Percentiles rank a stretch among this genome's conserved stretches.
These are phyloP conservation scores for Sporothrix globosa DNA, from an alignment of 2,329 filamentous ascomycete genomes.

Conservation along the genomic window DNA sequence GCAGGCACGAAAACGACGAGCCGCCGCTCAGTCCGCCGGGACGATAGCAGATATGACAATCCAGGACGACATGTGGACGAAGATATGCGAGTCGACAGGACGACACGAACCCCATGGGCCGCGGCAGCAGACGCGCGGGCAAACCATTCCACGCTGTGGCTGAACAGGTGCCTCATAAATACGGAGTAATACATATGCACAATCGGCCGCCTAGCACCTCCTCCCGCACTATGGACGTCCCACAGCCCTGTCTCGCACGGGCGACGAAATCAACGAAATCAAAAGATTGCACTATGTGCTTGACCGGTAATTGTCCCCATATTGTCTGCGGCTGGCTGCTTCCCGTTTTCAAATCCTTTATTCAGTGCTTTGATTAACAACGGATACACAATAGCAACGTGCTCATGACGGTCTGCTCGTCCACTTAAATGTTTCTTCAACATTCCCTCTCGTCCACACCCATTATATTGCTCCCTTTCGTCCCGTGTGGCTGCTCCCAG, in stretches of 20 bases:
- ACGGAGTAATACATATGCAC: neutral
- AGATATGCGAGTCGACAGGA: neutral
- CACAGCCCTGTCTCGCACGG: conserved; percentile 16
- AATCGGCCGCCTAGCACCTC: too few species aligned
- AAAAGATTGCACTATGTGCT: neutral
- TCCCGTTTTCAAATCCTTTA: neutral
- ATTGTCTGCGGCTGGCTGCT: too few species aligned
- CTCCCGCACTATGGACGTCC: neutral
- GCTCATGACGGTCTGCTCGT: neutral
- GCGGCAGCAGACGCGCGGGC: neutral
- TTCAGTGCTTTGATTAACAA: neutral
- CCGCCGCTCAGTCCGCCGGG: conserved; percentile 23
- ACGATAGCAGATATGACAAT: neutral
- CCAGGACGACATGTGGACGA: neutral
- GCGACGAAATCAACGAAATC: neutral
- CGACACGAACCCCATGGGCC: too few species aligned
- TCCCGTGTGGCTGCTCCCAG: conserved; percentile 13
- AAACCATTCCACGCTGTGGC: neutral
- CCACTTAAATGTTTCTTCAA: neutral
- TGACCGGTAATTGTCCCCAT: neutral
- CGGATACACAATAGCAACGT: neutral
- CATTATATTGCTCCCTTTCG: neutral
- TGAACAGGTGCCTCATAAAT: too few species aligned
- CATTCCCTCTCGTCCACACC: neutral
- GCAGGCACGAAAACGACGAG: neutral